Conservation (phyloP, 1,284 basidiomycete genomes). For the Schizopora paradoxa region DNA sequence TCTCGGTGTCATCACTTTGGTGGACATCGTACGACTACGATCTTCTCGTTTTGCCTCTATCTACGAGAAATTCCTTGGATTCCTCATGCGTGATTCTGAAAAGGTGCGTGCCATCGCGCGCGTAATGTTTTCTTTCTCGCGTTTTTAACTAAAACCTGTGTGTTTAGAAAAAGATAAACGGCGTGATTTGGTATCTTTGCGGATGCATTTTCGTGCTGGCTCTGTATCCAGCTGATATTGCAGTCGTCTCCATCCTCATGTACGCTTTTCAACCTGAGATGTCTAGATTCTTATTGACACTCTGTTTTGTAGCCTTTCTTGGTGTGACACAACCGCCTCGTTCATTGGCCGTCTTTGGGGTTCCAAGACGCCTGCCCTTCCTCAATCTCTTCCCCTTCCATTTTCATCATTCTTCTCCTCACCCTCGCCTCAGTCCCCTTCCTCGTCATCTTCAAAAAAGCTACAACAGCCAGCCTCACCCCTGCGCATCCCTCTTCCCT, state of each 20-base stretch:
- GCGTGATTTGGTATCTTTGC: slow-evolving; percentile 93
- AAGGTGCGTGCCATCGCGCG: slow-evolving; percentile 44
- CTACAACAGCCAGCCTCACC: too few relatives aligned
- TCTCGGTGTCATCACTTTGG: slow-evolving; percentile 66
- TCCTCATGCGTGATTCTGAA: slow-evolving; percentile 93
- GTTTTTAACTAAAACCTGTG: neutral
- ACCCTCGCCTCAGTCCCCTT: too few relatives aligned
- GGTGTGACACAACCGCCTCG: slow-evolving; percentile 95
- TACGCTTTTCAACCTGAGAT: slow-evolving; percentile 35
- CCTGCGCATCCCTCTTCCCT: slow-evolving; percentile 49
- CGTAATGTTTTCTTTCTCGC: neutral
- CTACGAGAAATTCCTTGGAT: slow-evolving; percentile 78
- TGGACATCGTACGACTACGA: slow-evolving; percentile 77
- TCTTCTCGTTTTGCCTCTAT: slow-evolving; percentile 62
- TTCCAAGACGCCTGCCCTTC: slow-evolving; percentile 69
- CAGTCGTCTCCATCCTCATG: slow-evolving; percentile 86
- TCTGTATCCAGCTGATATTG: slow-evolving; percentile 82
- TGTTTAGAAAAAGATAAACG: slow-evolving; percentile 60
- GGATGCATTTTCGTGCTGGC: slow-evolving; percentile 83
- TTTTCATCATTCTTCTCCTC: slow-evolving; percentile 27
- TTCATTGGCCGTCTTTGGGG: slow-evolving; percentile 89
- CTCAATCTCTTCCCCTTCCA: slow-evolving; percentile 38
- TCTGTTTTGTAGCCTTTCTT: slow-evolving; percentile 66
- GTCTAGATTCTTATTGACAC: slow-evolving; percentile 1
- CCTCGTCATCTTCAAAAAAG: too few relatives aligned